Conservation (phyloP, 2,329 filamentous ascomycete genomes). For the Hymenoscyphus salicellus region DNA sequence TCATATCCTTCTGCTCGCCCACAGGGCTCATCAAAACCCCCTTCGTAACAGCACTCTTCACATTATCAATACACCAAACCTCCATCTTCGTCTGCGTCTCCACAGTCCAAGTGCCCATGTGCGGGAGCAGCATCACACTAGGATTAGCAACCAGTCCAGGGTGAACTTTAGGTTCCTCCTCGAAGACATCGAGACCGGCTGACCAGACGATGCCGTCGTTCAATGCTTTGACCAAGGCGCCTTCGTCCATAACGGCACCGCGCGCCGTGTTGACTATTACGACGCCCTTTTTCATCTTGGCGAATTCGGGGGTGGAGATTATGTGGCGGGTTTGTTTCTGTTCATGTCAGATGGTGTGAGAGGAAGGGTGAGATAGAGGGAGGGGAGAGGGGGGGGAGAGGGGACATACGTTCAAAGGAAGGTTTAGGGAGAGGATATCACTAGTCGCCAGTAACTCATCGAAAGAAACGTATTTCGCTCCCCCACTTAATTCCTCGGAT, state of each 20-base stretch:
- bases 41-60: constrained; percentile 58
- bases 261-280: constrained; percentile 81
- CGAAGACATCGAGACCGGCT: constrained; percentile 77
- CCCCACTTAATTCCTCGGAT: constrained; percentile 49
- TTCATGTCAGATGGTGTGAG: neutral
- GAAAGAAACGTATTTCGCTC: constrained; percentile 67
- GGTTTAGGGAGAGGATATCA: constrained; percentile 76
- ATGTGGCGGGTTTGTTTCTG: constrained; percentile 66
- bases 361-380: neutral
- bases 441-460: constrained; percentile 67
- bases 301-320: constrained; percentile 68
- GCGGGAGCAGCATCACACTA: constrained; percentile 72
- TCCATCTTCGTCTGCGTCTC: constrained; percentile 68
- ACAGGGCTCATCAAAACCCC: constrained; percentile 66
- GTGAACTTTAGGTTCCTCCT: constrained; percentile 75
- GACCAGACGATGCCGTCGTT: constrained; percentile 66
- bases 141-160: constrained; percentile 68
- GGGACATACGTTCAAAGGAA: constrained; percentile 73
- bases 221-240: constrained; percentile 71
- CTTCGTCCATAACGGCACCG: constrained; percentile 79
- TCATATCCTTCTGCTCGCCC: constrained; percentile 62
- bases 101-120: constrained; percentile 81
- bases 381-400: neutral
- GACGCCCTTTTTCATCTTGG: constrained; percentile 73
- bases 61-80: constrained; percentile 70